phyloP scores from a whole-genome alignment of 2,329 filamentous ascomycete genomes.

The Ambrosiella beaveri region DNA sequence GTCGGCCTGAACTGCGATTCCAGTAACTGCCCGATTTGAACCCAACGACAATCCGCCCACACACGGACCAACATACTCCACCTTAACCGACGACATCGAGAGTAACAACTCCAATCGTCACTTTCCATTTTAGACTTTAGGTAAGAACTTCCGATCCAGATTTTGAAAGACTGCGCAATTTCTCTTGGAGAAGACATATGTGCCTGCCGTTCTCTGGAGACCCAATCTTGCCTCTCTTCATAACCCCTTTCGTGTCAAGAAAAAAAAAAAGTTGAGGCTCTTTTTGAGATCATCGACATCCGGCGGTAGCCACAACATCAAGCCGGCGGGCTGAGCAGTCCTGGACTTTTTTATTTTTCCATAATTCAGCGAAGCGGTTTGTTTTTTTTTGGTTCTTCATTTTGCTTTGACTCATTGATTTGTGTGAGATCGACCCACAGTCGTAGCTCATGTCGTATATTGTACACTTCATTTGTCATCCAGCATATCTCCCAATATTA shows the following conservation, averaged over 20 bases:
- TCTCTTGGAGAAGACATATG: not conserved
- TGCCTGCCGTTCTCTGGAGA: not conserved
- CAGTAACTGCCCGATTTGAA: slow-evolving; percentile 7
- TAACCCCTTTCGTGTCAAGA: not conserved
- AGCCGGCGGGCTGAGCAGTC: too few species aligned
- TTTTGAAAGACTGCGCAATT: not conserved
- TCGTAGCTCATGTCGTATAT: not conserved
- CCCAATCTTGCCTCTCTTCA: not conserved
- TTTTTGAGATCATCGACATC: not conserved
- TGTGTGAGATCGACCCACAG: not conserved
- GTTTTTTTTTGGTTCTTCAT: not conserved
- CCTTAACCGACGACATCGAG: not conserved
- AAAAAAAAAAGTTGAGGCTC: not conserved
- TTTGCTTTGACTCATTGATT: not conserved
- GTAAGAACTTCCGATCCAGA: not conserved
- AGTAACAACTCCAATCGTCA: not conserved
- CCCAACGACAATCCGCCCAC: slow-evolving; percentile 1
- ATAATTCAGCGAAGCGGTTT: not conserved
- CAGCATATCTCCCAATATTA: not conserved
- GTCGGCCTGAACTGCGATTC: slow-evolving; percentile 1
- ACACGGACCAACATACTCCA: slow-evolving; percentile 1
- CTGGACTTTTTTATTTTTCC: not conserved
- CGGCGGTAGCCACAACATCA: too few species aligned
- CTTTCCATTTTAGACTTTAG: not conserved
- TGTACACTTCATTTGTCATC: not conserved